A percentile compares a stretch with the other conserved stretches of the same genome.
Conservation (phyloP, 305 asterid genomes). For the Solanum aculeatissimum region DNA sequence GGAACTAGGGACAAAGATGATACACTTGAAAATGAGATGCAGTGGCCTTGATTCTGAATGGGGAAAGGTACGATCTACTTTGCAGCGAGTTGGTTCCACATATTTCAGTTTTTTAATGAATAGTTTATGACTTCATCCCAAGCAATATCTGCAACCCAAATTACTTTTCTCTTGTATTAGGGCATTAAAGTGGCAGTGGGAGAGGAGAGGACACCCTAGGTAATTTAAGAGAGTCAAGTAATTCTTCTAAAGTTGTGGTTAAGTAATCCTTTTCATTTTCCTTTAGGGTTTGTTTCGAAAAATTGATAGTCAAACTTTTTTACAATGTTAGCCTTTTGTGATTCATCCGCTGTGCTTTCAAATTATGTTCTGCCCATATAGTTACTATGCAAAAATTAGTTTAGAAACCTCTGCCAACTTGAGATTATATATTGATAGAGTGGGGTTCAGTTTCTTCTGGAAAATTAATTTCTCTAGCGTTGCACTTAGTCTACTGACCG, state of each 20-base stretch:
- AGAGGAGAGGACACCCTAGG: not conserved
- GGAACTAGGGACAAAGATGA: conserved; percentile 82
- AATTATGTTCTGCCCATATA: not conserved
- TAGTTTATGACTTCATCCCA: not conserved
- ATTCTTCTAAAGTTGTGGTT: not conserved
- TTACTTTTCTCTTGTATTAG: not conserved
- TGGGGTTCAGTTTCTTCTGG: not conserved
- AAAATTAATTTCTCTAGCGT: not conserved
- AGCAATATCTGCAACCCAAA: not conserved
- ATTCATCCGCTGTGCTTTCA: not conserved
- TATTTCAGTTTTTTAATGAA: not conserved
- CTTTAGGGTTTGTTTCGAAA: not conserved
- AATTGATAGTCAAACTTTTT: not conserved
- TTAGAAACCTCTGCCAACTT: not conserved
- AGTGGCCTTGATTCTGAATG: conserved; percentile 78
- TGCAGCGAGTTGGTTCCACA: not conserved
- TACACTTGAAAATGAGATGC: conserved; percentile 93
- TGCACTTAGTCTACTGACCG: not conserved
- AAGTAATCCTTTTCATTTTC: not conserved
- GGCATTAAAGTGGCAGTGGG: not conserved
- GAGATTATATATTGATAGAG: not conserved
- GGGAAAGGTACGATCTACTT: conserved; percentile 69
- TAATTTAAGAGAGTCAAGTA: not conserved
- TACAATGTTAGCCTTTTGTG: not conserved
- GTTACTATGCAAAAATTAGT: not conserved